Conservation (phyloP, 2,329 filamentous ascomycete species). For the Cercospora janseana region DNA sequence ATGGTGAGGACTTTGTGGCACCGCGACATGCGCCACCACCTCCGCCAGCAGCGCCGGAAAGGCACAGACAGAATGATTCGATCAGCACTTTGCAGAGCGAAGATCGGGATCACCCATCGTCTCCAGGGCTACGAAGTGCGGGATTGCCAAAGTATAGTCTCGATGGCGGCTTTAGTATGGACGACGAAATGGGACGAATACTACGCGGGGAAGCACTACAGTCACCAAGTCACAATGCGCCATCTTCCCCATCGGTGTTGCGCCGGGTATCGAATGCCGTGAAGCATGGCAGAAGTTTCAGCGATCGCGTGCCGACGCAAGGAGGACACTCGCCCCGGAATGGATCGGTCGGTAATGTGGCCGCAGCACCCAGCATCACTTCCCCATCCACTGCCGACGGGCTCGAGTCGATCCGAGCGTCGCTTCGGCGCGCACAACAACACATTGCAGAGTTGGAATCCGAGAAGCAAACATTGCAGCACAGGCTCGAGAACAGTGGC, state of each 20-base stretch:
- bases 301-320: conserved; percentile 51
- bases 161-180: conserved; percentile 86
- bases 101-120: conserved; percentile 30
- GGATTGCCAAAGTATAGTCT: conserved; percentile 58
- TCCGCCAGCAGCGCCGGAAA: conserved; percentile 23
- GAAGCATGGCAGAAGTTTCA: conserved; percentile 86
- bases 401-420: conserved; percentile 24
- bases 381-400: conserved; percentile 26
- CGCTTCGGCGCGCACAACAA: conserved; percentile 25
- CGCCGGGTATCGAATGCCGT: conserved; percentile 90
- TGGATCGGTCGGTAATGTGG: conserved; percentile 39
- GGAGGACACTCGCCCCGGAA: conserved; percentile 39
- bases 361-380: conserved; percentile 23
- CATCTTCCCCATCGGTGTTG: conserved; percentile 64
- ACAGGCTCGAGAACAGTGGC: conserved; percentile 56
- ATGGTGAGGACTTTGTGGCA: conserved; percentile 45
- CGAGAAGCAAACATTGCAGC: conserved; percentile 61
- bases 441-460: conserved; percentile 77
- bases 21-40: conserved; percentile 47
- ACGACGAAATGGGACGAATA: conserved; percentile 91
- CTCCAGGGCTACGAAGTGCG: conserved; percentile 33
- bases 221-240: conserved; percentile 40
- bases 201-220: conserved; percentile 63
- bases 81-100: conserved; percentile 46
- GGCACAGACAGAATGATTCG: conserved; percentile 46